Percentiles rank a stretch among this genome's conserved stretches.
Evolutionary conservation across 2,329 filamentous ascomycete species (phyloP).

Genomic region (Geosmithia morbida): DNA sequence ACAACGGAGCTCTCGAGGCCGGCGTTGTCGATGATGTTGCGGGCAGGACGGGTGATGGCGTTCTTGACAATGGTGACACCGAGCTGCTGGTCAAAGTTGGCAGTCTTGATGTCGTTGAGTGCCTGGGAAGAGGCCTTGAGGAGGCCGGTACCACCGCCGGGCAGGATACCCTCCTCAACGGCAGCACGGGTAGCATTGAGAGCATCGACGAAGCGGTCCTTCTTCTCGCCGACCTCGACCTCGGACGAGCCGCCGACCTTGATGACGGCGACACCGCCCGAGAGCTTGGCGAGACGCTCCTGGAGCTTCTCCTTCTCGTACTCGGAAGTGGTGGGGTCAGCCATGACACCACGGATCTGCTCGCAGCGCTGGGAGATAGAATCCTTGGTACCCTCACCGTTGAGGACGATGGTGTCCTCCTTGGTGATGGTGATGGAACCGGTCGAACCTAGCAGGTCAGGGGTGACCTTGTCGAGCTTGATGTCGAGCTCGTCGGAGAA

Average conservation of each 20-base stretch:
- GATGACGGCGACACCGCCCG: slow-evolving; percentile 97
- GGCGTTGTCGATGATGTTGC: slow-evolving; percentile 95
- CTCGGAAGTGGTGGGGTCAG: slow-evolving; percentile 84
- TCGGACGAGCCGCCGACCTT: slow-evolving; percentile 96
- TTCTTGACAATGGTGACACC: slow-evolving; percentile 96
- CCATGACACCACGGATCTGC: slow-evolving; percentile 96
- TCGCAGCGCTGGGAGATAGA: slow-evolving; percentile 88
- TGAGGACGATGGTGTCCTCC: slow-evolving; percentile 98
- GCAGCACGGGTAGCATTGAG: slow-evolving; percentile 95
- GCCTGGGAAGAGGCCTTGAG: slow-evolving; percentile 94
- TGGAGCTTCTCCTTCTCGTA: slow-evolving; percentile 99
- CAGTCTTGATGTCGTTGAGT: slow-evolving; percentile 65
- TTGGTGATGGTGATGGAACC: slow-evolving; percentile 99
- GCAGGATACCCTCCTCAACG: slow-evolving; percentile 97
- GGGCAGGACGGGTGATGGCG: slow-evolving; percentile 88
- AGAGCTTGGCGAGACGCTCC: slow-evolving; percentile 98
- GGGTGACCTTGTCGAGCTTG: slow-evolving; percentile 96
- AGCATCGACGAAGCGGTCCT: slow-evolving; percentile 97
- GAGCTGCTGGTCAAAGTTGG: slow-evolving; percentile 98
- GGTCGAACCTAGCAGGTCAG: slow-evolving; percentile 91
- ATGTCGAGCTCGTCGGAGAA: slow-evolving; percentile 97
- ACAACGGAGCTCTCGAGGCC: slow-evolving; percentile 91
- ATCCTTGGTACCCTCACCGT: slow-evolving; percentile 94
- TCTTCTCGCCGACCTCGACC: slow-evolving; percentile 99
- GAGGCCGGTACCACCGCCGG: slow-evolving; percentile 93